Base-by-base conservation (phyloP, 768 basidiomycete species). In the Tylopilus plumbeoviolaceoides region DNA sequence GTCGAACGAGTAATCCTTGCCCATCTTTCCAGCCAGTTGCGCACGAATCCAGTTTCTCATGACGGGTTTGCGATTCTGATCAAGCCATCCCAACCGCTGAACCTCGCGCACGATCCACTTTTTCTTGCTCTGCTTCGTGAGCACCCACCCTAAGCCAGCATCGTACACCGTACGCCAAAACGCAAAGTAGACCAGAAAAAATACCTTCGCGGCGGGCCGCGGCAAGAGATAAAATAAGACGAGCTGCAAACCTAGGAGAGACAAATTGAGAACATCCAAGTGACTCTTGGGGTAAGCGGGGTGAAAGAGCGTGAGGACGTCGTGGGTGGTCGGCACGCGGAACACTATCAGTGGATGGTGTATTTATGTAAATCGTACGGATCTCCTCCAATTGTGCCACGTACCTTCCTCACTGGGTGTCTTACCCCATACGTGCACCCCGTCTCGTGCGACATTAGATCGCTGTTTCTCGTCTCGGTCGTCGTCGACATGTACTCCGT, bases 121-220 rank as follows among this genome's bases (percentile, higher is more conserved):
- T 72, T 83, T 85, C 75, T 95, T 95, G 76, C 92, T 95, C 72
- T 99, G 97, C 68, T 90, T 89, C 10, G 91, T 91, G 52, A 99
- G 76, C 11, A 98, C 81, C 85, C 89, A 97, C 0, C 94, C 97
- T 43, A 99, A 80, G 1, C 95, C 95, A 30, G 81, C 86, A 68
- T 99, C 91, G 66, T 99, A 99, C 10, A 90, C 86, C 4, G 81
- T 78, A 2, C 97, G 76, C 93, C 95, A 99, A 69, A 98, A 91
- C 10, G 84, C 84, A 64, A 99, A 98, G 70, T 95, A 95, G 54
- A 88, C 52, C 21, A 94, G 71, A 76, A 98, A 98, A 71, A 98
- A 89, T 8, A 78, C 50, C 47, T 76, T 78, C 0, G 83, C 68
- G 3, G 72, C 68, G 0, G 71, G 60, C 6, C 80, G 82, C 0